Base-by-base conservation (phyloP, 768 basidiomycete species). In the Paxillus involutus region DNA sequence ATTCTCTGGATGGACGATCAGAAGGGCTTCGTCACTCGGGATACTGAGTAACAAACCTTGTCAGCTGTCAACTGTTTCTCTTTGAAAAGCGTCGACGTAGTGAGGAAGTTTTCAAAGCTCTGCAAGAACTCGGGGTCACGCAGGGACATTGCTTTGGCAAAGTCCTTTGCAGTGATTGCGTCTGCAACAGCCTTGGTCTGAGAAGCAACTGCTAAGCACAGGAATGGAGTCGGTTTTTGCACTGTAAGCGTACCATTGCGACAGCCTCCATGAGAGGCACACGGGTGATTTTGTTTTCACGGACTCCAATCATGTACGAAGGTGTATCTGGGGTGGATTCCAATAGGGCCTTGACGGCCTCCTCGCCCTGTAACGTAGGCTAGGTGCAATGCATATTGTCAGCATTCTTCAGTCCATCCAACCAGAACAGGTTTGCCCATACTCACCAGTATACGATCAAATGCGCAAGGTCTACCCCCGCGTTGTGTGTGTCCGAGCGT, bases 401-500 rank as follows among this genome's bases (percentile, higher is more conserved):
- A 52, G 32, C 41, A 39, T 19, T 19, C 21, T 24, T 65, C 16
- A 52, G 44, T 19, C 6, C n/a, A 37, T 21, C 29, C 6, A 29
- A 42, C 11, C 21, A 16, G 19, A 45, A 53, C 37, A 42, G 12
- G 17, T 19, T 17, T 9, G n/a, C 12, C 35, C 33, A n/a, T 7
- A 59, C 83, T 62, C 62, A 93, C 95, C 77, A 98, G 63, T 57
- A 97, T 91, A 41, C 97, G 86, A 66, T 99, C 97, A 64, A 82
- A 85, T 1, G 96, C 95, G 63, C 93, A 95, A 0, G 97, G 97
- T 57, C 85, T 79, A 1, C 97, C 97, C 39, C 97, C 97, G 59
- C 97, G 83, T 68, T 98, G 97, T 0, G 91, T 95, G 76, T 99
- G 97, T 24, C 97, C 97, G 29, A 99, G 82, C 0, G 94, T 96